Base-by-base conservation (phyloP, 106 monocot genomes). In the Amphibolis antarctica region DNA sequence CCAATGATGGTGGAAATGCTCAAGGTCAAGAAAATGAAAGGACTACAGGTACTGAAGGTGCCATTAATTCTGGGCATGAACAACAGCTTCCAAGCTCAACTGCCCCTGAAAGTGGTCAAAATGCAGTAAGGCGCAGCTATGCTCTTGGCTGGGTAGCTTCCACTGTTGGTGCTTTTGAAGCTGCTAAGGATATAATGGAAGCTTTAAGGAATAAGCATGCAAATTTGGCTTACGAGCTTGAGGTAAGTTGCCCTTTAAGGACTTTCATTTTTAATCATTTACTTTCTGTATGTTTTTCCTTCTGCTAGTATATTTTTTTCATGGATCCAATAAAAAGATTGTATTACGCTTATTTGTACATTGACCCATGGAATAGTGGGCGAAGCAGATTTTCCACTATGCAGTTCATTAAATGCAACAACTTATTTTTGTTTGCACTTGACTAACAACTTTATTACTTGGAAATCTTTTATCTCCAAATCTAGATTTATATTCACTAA, bases 131-230 rank as follows among this genome's bases (percentile, higher is more conserved):
- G 61, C 89, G 94, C 21, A 84, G 63, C 76, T 64, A 52, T 69
- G 75, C 74, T 26, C 52, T 72, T 67, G 84, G 82, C 68, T 87
- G 81, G 82, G 86, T 85, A 22, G 80, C 87, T 65, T 87, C 98
- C 58, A 87, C 82, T 62, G 73, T 84, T 19, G 82, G 80, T 81
- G 90, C 91, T 51, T 98, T 98, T 85, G 98, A 98, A 77, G 82
- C 90, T 31, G 98, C 98, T 22, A 98, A 91, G 76, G 98, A 98
- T 54, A 85, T 98, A 68, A 98, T 98, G 98, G 98, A 98, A 65
- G 70, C 85, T 75, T 87, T 98, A 55, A 82, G 98, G 68, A 90
- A 81, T 76, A 98, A 98, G 73, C 91, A 98, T 63, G 75, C 81
- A 15, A 98, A 82, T 74, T 78, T 98, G 75, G 98, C 91, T 51